Conservation (phyloP, 306 rosid genomes). For the Lathyrus tuberosus region DNA sequence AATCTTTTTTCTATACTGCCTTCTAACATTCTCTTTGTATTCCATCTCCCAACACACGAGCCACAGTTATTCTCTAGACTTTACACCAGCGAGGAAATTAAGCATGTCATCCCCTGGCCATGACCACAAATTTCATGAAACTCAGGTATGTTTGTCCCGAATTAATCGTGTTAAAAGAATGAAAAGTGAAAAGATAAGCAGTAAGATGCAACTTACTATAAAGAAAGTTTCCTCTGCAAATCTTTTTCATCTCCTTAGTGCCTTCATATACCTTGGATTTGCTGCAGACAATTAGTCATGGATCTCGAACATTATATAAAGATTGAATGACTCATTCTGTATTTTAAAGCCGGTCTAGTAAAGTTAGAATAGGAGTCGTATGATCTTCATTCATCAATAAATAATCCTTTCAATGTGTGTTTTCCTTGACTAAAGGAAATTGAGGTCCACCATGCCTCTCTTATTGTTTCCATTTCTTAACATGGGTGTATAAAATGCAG, state of each 20-base stretch:
- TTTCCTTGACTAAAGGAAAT: neutral
- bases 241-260: conserved; percentile 8
- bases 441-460: neutral
- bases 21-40: conserved; percentile 50
- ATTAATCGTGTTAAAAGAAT: conserved; percentile 9
- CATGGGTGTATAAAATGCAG: conserved; percentile 53
- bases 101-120: conserved; percentile 35
- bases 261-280: neutral
- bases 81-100: conserved; percentile 52
- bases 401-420: neutral
- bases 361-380: neutral
- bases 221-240: conserved; percentile 8
- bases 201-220: conserved; percentile 19
- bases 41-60: conserved; percentile 49
- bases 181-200: conserved; percentile 19
- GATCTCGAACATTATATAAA: neutral
- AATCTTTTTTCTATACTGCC: conserved; percentile 52
- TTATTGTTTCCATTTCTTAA: conserved; percentile 29
- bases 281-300: neutral
- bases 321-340: neutral
- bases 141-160: conserved; percentile 49
- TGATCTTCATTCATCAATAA: neutral
- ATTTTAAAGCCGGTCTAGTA: neutral
- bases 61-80: conserved; percentile 44
- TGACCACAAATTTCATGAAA: conserved; percentile 34